phyloP scores from a whole-genome alignment of 2,329 filamentous ascomycete genomes.

The Neoscytalidium dimidiatum region DNA sequence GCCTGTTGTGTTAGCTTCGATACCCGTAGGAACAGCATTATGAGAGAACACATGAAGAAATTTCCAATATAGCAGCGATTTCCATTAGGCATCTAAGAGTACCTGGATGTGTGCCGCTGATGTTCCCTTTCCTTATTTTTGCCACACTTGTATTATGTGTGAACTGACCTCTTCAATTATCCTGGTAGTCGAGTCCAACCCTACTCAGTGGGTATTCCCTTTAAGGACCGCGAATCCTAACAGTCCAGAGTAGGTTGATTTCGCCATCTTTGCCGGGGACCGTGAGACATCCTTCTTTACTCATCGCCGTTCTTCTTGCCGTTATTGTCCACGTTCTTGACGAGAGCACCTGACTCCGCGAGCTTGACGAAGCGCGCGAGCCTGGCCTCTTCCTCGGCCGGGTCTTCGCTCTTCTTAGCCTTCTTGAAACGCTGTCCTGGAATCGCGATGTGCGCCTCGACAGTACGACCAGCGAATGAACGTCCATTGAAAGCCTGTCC shows the following conservation, averaged over 20 bases:
- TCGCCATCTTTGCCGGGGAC: not conserved
- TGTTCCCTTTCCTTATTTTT: not conserved
- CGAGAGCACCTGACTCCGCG: constrained; percentile 34
- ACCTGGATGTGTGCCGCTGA: not conserved
- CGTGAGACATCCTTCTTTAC: not conserved
- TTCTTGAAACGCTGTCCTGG: constrained; percentile 74
- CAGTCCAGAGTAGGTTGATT: not conserved
- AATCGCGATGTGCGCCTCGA: constrained; percentile 71
- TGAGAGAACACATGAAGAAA: not conserved
- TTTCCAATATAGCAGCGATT: not conserved
- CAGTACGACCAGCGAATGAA: constrained; percentile 71
- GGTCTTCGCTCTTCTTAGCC: constrained; percentile 55
- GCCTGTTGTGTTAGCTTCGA: constrained; percentile 5
- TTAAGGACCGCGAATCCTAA: too few species aligned
- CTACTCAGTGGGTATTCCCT: too few species aligned
- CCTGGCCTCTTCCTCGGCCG: constrained; percentile 51
- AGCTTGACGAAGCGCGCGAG: constrained; percentile 53
- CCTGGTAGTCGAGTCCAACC: too few species aligned
- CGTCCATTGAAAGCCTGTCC: constrained; percentile 68
- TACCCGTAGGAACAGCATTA: not conserved
- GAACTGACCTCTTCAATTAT: not conserved
- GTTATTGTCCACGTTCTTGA: not conserved
- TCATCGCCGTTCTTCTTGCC: not conserved
- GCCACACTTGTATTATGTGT: not conserved
- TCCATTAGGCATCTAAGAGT: not conserved